These are phyloP conservation scores for Ciborinia camelliae DNA, from an alignment of 2,329 filamentous ascomycete species.

Conservation along the genomic window DNA sequence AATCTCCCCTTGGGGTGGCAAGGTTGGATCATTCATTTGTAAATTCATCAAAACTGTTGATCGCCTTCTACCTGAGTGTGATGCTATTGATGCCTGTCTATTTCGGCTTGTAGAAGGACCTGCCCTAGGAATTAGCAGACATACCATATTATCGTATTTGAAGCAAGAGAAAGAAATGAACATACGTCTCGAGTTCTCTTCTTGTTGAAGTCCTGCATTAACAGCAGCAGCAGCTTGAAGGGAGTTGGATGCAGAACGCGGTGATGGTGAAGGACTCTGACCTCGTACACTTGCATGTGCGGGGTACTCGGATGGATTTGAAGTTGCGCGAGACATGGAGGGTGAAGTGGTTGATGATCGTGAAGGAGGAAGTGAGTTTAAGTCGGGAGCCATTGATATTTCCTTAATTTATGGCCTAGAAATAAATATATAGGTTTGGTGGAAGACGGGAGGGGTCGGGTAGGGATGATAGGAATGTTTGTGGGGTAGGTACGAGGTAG, in stretches of 20 bases:
- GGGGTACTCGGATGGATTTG: slow-evolving; percentile 33
- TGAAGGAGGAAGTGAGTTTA: slow-evolving; percentile 57
- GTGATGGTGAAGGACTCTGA: slow-evolving; percentile 58
- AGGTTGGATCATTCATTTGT: slow-evolving; percentile 65
- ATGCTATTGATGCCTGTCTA: slow-evolving; percentile 40
- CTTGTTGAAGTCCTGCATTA: slow-evolving; percentile 70
- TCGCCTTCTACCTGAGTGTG: slow-evolving; percentile 55
- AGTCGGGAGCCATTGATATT: slow-evolving; percentile 45
- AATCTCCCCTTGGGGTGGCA: slow-evolving; percentile 69
- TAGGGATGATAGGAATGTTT: slow-evolving; percentile 7
- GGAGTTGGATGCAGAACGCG: slow-evolving; percentile 64
- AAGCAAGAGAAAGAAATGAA: not conserved
- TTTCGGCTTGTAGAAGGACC: slow-evolving; percentile 47
- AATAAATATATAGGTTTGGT: not conserved
- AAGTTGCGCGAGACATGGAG: slow-evolving; percentile 41
- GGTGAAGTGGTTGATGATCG: slow-evolving; percentile 38
- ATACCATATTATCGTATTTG: not conserved
- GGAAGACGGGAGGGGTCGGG: not conserved
- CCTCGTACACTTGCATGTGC: slow-evolving; percentile 35
- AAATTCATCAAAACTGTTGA: slow-evolving; percentile 71
- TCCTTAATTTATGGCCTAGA: not conserved
- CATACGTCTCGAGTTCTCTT: slow-evolving; percentile 55
- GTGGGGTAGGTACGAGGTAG: not conserved
- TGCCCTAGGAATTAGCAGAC: slow-evolving; percentile 21
- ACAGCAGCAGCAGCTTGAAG: slow-evolving; percentile 74